Evolutionary conservation across 108 stramenopile species (phyloP).

Genomic region (Bacterosira constricta): DNA sequence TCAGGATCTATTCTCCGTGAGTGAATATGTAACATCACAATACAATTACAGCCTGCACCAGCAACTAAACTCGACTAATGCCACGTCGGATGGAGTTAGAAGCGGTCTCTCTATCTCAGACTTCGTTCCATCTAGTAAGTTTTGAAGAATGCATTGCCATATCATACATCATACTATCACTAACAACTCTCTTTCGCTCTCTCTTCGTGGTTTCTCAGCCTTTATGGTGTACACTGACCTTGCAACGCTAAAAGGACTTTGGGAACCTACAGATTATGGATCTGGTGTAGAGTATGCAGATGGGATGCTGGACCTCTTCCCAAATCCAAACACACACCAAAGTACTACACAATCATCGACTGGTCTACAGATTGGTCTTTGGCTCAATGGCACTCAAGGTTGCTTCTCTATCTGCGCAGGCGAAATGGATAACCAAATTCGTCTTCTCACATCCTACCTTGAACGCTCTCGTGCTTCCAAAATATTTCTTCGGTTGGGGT

Average conservation of each 20-base stretch:
- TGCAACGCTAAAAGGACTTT: conserved; percentile 62
- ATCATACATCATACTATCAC: too few species aligned
- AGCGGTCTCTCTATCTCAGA: conserved; percentile 39
- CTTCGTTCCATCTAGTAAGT: conserved; percentile 56
- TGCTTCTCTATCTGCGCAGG: conserved; percentile 70
- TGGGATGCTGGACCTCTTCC: conserved; percentile 45
- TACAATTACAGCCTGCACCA: conserved; percentile 76
- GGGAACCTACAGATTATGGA: conserved; percentile 76
- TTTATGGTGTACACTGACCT: conserved; percentile 84
- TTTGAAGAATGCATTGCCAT: background rate
- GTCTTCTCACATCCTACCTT: conserved; percentile 52
- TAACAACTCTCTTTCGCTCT: too few species aligned
- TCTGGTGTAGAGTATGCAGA: conserved; percentile 80
- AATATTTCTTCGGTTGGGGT: conserved; percentile 78
- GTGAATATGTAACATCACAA: conserved; percentile 70
- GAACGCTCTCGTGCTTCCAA: conserved; percentile 44
- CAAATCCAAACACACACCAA: background rate
- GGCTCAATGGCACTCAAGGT: conserved; percentile 79
- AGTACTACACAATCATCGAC: background rate
- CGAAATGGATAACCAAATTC: conserved; percentile 57
- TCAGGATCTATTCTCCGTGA: conserved; percentile 81
- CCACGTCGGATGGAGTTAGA: background rate
- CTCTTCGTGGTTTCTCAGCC: conserved; percentile 29
- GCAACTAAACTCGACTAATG: background rate
- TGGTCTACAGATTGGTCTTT: conserved; percentile 77